Evolutionary conservation across 73 alveolate species (phyloP).

Genomic region (Effrenium voratum): DNA sequence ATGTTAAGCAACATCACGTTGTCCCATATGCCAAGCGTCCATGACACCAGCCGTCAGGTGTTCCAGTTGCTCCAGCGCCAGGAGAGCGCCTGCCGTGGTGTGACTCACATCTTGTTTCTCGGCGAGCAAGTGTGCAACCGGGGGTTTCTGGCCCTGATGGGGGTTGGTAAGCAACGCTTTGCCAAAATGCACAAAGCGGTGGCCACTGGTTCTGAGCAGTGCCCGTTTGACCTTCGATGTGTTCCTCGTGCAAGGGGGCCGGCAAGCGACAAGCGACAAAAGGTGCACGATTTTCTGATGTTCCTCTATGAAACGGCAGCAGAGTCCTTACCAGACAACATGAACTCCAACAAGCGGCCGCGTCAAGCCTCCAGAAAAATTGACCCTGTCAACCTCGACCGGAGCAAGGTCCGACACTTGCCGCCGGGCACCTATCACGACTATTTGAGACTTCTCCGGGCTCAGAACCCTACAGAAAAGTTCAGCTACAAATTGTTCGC

Average conservation of each 20-base stretch:
- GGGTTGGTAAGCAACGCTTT: background rate
- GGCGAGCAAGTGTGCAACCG: background rate
- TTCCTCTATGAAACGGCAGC: background rate
- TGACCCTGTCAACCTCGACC: background rate
- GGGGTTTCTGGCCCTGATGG: background rate
- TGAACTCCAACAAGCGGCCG: constrained; percentile 35
- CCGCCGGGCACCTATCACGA: background rate
- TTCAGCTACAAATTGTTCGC: background rate
- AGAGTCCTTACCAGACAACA: background rate
- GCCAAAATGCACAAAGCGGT: background rate
- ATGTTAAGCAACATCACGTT: no score
- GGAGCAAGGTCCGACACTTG: background rate
- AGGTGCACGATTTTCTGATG: background rate
- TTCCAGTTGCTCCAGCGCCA: no score
- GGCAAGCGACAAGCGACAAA: background rate
- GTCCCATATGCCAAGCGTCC: no score
- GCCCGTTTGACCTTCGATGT: background rate
- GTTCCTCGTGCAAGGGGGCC: background rate
- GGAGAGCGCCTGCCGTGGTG: no score
- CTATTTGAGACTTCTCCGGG: background rate
- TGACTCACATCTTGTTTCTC: no score
- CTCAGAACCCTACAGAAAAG: background rate
- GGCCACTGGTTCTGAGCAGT: background rate
- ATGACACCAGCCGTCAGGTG: no score
- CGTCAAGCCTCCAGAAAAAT: background rate